Evolutionary conservation across 2,329 filamentous ascomycete species (phyloP), one percentile per base, ranked within the genome.

Genomic region (Penicillium hordei): DNA sequence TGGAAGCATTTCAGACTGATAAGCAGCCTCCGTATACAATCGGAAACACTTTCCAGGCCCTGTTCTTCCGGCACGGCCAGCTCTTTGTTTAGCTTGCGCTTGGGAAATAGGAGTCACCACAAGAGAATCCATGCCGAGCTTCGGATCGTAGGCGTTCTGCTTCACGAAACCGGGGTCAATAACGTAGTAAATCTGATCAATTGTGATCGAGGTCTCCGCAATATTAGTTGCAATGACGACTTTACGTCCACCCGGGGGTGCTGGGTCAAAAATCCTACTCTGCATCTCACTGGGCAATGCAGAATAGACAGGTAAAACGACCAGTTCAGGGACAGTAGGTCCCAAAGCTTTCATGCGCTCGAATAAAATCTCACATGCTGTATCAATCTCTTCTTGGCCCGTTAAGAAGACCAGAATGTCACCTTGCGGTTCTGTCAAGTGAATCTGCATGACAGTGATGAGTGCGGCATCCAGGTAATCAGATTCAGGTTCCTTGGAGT

Each of bases 191-290:
- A 99, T 96, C 48, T 93, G 90, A 71, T 99, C 94, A 63, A 99
- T 97, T 0, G 94, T 99, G 70, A 99, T 94, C 54, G 91, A 96
- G 0, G 94, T 99, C 72, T 99, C 94, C 0, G 94, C 94, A 69
- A 99, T 99, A 68, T 99, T 99, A 36, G 94, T 99, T 2, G 94
- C 94, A 71, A 99, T 96, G 58, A 99, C 91, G 1, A 97, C 92
- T 75, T 99, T 99, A 55, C 94, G 85, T 53, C 85, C 87, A 17
- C 93, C 93, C 0, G 88, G 82, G 0, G 93, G 91, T 0, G 94
- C 90, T 2, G 93, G 93, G 31, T 99, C 94, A 71, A 99, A 99
- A 61, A 99, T 97, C 57, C 86, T 86, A 67, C 89, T 94, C 71
- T 97, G 93, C 81, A 96, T 93, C 74, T 99, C 95, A 60, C 88